Percentiles rank a stretch among this genome's conserved stretches.
Conservation (phyloP, 1,139 yeast species). For the Sugiyamaella pinicola region DNA sequence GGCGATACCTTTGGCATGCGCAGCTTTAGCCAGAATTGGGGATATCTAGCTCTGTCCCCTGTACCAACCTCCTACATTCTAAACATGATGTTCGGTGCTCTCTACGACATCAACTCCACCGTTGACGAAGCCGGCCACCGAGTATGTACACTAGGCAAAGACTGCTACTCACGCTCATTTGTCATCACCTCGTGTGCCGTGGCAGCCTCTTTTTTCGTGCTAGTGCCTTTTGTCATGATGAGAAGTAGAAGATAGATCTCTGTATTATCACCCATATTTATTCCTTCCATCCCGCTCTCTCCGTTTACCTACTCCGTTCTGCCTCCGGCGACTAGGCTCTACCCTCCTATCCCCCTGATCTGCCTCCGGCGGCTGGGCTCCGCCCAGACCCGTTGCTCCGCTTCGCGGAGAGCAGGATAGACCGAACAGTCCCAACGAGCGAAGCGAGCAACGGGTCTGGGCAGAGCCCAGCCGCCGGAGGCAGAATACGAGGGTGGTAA, state of each 20-base stretch:
- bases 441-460: not conserved
- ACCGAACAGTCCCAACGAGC: too few relatives aligned
- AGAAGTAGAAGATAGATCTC: constrained; percentile 7
- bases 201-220: constrained; percentile 2
- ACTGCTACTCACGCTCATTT: constrained; percentile 33
- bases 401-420: too few relatives aligned
- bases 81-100: constrained; percentile 44
- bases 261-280: constrained; percentile 1
- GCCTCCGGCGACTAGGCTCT: too few relatives aligned
- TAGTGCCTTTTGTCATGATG: constrained; percentile 10
- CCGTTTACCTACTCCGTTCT: too few relatives aligned
- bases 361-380: too few relatives aligned
- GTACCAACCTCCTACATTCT: constrained; percentile 44
- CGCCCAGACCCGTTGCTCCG: too few relatives aligned
- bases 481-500: too few relatives aligned
- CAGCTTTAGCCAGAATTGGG: constrained; percentile 81
- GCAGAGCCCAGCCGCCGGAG: not conserved
- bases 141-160: constrained; percentile 30
- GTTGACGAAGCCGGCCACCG: constrained; percentile 30
- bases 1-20: constrained; percentile 76
- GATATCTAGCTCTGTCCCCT: constrained; percentile 53
- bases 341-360: too few relatives aligned
- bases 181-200: constrained; percentile 31
- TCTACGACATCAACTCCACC: constrained; percentile 40
- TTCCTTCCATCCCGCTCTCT: too few relatives aligned